These are phyloP conservation scores for Nothophoma quercina DNA, from an alignment of 2,329 filamentous ascomycete genomes.

Conservation along the genomic window DNA sequence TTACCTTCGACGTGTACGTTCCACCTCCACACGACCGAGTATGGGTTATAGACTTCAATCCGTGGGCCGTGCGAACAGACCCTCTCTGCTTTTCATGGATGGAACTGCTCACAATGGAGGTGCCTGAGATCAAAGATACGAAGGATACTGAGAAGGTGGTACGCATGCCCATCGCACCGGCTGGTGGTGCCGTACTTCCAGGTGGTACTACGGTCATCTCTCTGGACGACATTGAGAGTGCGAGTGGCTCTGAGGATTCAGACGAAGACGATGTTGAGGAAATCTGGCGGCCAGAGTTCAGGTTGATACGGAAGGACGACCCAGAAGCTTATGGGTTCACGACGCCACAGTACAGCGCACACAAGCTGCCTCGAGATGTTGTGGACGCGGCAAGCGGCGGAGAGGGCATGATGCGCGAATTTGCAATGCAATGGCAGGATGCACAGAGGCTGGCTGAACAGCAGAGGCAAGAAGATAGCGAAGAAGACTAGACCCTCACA, in stretches of 20 bases:
- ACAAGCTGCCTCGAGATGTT: slow-evolving; percentile 93
- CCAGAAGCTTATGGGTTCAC: slow-evolving; percentile 88
- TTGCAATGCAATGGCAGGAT: slow-evolving; percentile 59
- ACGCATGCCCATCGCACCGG: slow-evolving; percentile 31
- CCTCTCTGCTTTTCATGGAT: slow-evolving; percentile 88
- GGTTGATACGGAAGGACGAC: slow-evolving; percentile 83
- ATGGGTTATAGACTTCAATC: slow-evolving; percentile 92
- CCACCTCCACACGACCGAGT: slow-evolving; percentile 77
- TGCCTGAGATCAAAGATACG: slow-evolving; percentile 50
- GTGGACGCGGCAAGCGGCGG: slow-evolving; percentile 70
- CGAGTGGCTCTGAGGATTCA: slow-evolving; percentile 32
- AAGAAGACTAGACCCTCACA: slow-evolving; percentile 35
- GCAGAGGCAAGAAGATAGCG: slow-evolving; percentile 49
- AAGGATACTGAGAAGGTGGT: slow-evolving; percentile 32
- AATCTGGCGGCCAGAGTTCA: slow-evolving; percentile 75
- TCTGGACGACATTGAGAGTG: slow-evolving; percentile 6
- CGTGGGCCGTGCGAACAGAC: slow-evolving; percentile 91
- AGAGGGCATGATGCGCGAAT: slow-evolving; percentile 78
- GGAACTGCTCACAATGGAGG: slow-evolving; percentile 78
- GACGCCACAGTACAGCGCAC: slow-evolving; percentile 88
- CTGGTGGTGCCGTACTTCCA: too few relatives aligned
- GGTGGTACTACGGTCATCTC: slow-evolving; percentile 10
- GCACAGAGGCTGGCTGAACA: slow-evolving; percentile 52
- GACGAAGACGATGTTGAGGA: slow-evolving; percentile 61
- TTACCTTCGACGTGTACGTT: slow-evolving; percentile 92